phyloP scores from a whole-genome alignment of 2,329 filamentous ascomycete genomes.

The Nemania sp. region DNA sequence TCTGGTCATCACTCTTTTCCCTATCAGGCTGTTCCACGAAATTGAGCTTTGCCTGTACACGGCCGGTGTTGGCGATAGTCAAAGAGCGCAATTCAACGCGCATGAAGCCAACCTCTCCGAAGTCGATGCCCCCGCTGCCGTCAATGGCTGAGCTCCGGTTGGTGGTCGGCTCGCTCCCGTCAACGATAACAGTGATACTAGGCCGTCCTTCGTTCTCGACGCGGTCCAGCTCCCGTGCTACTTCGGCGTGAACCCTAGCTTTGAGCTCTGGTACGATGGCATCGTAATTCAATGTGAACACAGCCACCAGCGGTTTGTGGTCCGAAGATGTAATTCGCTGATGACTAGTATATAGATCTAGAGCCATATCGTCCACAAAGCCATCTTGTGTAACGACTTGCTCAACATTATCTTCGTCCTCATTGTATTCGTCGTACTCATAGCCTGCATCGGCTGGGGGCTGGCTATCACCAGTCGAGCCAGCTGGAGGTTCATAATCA shows the following conservation, averaged over 20 bases:
- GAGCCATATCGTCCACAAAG: conserved; percentile 55
- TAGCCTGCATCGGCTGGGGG: conserved; percentile 46
- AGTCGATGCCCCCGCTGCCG: conserved; percentile 67
- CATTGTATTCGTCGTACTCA: conserved; percentile 63
- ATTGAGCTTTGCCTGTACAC: conserved; percentile 75
- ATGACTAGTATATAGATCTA: conserved; percentile 79
- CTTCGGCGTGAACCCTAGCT: conserved; percentile 79
- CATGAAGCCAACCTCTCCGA: conserved; percentile 74
- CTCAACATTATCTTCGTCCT: conserved; percentile 50
- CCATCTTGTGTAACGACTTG: conserved; percentile 62
- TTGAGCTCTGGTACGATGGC: conserved; percentile 85
- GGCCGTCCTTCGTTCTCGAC: conserved; percentile 90
- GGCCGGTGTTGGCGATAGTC: conserved; percentile 90
- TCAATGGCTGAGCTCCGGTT: conserved; percentile 44
- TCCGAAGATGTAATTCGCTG: conserved; percentile 91
- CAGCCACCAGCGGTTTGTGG: conserved; percentile 85
- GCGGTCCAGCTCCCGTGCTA: conserved; percentile 84
- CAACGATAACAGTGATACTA: conserved; percentile 79
- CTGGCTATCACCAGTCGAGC: conserved; percentile 55
- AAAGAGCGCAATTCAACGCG: conserved; percentile 67
- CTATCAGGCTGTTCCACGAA: conserved; percentile 73
- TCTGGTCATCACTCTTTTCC: conserved; percentile 43
- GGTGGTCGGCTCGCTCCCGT: conserved; percentile 51
- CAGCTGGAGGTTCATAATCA: conserved; percentile 84
- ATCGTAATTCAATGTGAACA: conserved; percentile 85